Conservation (phyloP, 805 yeast species). For the Jamesozyma rosinii region DNA sequence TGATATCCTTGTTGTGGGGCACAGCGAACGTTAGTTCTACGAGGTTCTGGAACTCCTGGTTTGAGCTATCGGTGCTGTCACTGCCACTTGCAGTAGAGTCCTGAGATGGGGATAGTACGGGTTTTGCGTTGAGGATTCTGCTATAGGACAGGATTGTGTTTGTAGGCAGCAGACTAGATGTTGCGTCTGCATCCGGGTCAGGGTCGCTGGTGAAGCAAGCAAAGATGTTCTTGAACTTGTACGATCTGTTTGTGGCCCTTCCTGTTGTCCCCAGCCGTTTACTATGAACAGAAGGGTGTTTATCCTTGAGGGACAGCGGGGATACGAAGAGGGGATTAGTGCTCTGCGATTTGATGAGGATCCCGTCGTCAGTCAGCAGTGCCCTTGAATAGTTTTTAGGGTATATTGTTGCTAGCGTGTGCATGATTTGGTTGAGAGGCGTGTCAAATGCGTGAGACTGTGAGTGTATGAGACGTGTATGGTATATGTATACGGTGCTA, state of each 20-base stretch:
- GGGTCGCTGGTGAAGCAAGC: background rate
- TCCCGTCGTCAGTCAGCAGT: constrained; percentile 27
- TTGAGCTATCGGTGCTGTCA: background rate
- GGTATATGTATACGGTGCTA: too few species aligned
- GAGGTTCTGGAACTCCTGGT: background rate
- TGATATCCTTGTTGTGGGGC: constrained; percentile 15
- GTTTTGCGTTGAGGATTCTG: constrained; percentile 23
- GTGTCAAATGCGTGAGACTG: too few species aligned
- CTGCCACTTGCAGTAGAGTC: background rate
- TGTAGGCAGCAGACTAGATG: constrained; percentile 11
- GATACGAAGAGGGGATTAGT: background rate
- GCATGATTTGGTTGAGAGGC: too few species aligned
- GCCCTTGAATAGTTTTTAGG: constrained; percentile 14
- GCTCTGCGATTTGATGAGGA: constrained; percentile 27
- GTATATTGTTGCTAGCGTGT: background rate
- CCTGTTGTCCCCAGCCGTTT: constrained; percentile 4
- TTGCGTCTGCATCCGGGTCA: background rate
- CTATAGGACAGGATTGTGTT: constrained; percentile 28
- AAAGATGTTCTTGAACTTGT: background rate
- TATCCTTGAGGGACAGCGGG: background rate
- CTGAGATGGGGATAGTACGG: constrained; percentile 5
- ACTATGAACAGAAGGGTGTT: constrained; percentile 3
- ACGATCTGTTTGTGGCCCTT: background rate
- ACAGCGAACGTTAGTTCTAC: constrained; percentile 7
- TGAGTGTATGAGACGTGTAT: too few species aligned